Conservation (phyloP, 331 rosid species). For the Phaseolus coccineus region DNA sequence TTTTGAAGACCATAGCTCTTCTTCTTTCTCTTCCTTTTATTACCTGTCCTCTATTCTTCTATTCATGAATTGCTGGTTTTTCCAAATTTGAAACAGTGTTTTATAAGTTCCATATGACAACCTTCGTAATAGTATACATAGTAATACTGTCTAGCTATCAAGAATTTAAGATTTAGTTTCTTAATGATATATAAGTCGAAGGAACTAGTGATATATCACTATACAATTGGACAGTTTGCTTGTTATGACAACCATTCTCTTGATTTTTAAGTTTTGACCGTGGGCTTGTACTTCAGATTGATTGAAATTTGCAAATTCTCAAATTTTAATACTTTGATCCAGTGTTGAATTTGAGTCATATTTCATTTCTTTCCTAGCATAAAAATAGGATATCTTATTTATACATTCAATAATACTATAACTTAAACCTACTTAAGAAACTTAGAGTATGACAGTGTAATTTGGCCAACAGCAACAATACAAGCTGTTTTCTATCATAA, state of each 20-base stretch:
- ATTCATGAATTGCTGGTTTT: constrained; percentile 19
- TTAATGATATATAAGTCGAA: neutral
- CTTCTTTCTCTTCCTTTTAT: neutral
- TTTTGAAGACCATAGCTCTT: neutral
- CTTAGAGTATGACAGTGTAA: constrained; percentile 16
- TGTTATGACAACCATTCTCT: constrained; percentile 8
- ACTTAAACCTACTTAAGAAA: neutral
- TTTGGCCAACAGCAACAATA: constrained; percentile 8
- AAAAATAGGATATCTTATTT: constrained; percentile 3
- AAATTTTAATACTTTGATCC: neutral
- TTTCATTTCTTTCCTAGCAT: neutral
- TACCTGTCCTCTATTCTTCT: neutral
- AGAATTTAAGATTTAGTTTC: constrained; percentile 4
- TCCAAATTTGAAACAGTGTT: constrained; percentile 2
- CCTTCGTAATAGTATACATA: neutral
- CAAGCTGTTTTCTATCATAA: neutral
- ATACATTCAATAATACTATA: neutral
- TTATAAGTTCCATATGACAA: neutral
- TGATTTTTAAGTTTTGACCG: constrained; percentile 25
- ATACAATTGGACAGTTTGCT: neutral
- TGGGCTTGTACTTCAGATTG: neutral
- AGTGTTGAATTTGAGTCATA: constrained; percentile 16
- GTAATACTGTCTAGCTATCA: neutral
- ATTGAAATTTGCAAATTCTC: neutral
- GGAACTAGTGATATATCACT: neutral